Percentiles rank a stretch among this genome's conserved stretches.
These are phyloP conservation scores for Oidiodendron maius DNA, from an alignment of 495 filamentous ascomycete genomes.

Conservation along the genomic window DNA sequence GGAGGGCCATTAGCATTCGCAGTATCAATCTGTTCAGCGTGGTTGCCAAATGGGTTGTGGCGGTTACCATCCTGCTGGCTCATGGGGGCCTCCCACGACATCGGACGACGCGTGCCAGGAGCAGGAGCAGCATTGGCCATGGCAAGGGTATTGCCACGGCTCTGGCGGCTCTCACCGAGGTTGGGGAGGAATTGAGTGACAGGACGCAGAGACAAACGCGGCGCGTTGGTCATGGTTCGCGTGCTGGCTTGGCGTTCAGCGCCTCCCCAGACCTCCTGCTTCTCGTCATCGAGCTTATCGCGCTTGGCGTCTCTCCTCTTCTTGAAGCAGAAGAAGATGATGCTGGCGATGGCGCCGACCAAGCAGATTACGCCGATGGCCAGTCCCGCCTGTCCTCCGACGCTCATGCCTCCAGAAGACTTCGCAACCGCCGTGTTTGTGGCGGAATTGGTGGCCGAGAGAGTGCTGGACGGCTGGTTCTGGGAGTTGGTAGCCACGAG, in stretches of 20 bases:
- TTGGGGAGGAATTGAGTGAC: conserved; percentile 82
- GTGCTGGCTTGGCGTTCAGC: conserved; percentile 36
- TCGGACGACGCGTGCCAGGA: conserved; percentile 11
- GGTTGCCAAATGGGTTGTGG: conserved; percentile 45
- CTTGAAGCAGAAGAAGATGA: conserved; percentile 63
- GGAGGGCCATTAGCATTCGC: conserved; percentile 20
- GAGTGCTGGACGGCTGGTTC: neutral
- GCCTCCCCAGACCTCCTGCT: conserved; percentile 29
- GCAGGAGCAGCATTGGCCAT: conserved; percentile 16
- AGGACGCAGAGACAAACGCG: conserved; percentile 78
- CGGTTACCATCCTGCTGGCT: conserved; percentile 30
- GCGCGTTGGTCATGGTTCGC: conserved; percentile 49
- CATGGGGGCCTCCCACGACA: conserved; percentile 29
- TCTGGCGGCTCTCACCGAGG: conserved; percentile 36
- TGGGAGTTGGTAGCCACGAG: conserved; percentile 9
- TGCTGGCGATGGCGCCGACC: conserved; percentile 51
- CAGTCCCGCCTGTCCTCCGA: conserved; percentile 75
- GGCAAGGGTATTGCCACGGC: conserved; percentile 37
- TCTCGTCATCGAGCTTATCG: conserved; percentile 52
- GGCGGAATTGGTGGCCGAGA: neutral
- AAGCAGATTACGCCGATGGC: conserved; percentile 69
- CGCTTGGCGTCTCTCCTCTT: conserved; percentile 47
- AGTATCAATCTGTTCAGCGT: conserved; percentile 27
- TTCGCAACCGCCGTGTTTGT: conserved; percentile 22
- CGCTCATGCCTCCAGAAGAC: conserved; percentile 42